Base-by-base conservation (phyloP, 2,329 filamentous ascomycete genomes). In the Fusarium keratoplasticum region DNA sequence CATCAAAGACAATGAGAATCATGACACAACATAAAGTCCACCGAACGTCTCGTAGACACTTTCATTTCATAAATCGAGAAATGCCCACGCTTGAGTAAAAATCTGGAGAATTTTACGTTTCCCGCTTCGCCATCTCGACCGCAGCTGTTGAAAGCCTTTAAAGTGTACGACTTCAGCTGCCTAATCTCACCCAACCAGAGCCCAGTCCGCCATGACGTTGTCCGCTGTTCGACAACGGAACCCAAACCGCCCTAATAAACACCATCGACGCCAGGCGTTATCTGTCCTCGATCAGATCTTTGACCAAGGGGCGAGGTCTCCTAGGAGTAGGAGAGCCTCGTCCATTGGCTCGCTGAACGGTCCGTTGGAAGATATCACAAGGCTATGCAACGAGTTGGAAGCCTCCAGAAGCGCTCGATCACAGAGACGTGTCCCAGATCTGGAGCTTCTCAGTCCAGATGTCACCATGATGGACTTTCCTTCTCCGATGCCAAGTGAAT, bases 271-370 rank as follows among this genome's bases (percentile, higher is more conserved):
- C 44, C 58, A 61, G 54, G 66, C 59, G 40, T 38, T 74, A 4
- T 47, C 22, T 27, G 61, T 50, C 11, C 42, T 72, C 29, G 64
- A 74, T 20, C 64, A 74, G 47, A 18, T 52, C 16, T 38, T 72
- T 27, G 64, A 60, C 22, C 64, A 66, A 35, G 72, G 62, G 54
- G 52, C 63, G 52, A 63, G 61, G 36, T 75, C 72, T 18, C 65
- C 72, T 13, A 52, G 59, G 4, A 59, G 38, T 16, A 71, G 70
- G 14, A 52, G 47, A 27, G 47, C 25, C 47, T 52, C 47, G 27
- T 52, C 42, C 9, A 16, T 27, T 18, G 70, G 60, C 27, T 60
- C 70, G 3, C 71, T 62, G 31, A 55, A 27, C 27, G 7, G 18
- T 36, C 61, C 71, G 27, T 22, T 31, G 7, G 27, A 54, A 14